Evolutionary conservation across 208 protist genomes (phyloP).

Genomic region (Trypanosoma melophagium): DNA sequence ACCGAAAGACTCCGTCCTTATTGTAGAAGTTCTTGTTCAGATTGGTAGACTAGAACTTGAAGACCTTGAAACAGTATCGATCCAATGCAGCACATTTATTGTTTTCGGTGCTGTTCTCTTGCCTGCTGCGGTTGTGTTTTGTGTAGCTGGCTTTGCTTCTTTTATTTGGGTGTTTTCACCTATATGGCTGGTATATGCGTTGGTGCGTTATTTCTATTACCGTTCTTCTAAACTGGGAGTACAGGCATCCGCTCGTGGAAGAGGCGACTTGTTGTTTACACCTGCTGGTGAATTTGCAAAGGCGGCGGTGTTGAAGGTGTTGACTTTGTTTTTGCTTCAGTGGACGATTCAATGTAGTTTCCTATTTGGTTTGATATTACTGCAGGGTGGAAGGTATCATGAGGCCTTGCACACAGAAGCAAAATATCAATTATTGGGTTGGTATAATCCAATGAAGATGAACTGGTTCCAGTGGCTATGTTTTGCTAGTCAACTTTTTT

Average conservation of each 20-base stretch:
- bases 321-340: slow-evolving; percentile 51
- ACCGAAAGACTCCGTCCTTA: slow-evolving; percentile 45
- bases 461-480: slow-evolving; percentile 25
- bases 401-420: slow-evolving; percentile 15
- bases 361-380: slow-evolving; percentile 41
- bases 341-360: slow-evolving; percentile 51
- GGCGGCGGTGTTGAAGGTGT: slow-evolving; percentile 41
- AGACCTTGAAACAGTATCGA: slow-evolving; percentile 52
- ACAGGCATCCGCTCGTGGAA: slow-evolving; percentile 13
- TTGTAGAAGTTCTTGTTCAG: slow-evolving; percentile 57
- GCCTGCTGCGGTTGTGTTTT: slow-evolving; percentile 44
- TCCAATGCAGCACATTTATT: slow-evolving; percentile 63
- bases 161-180: slow-evolving; percentile 47
- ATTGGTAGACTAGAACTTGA: slow-evolving; percentile 48
- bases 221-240: slow-evolving; percentile 2
- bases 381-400: slow-evolving; percentile 2
- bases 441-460: slow-evolving; percentile 19
- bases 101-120: slow-evolving; percentile 48
- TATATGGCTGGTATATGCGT: slow-evolving; percentile 31
- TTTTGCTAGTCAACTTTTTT: slow-evolving; percentile 30
- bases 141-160: slow-evolving; percentile 27
- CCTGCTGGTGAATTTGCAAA: slow-evolving; percentile 44
- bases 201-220: slow-evolving; percentile 51
- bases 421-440: slow-evolving; percentile 15
- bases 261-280: slow-evolving; percentile 22